Conservation (phyloP, 2,329 filamentous ascomycete genomes). For the Trichoderma arundinaceum region DNA sequence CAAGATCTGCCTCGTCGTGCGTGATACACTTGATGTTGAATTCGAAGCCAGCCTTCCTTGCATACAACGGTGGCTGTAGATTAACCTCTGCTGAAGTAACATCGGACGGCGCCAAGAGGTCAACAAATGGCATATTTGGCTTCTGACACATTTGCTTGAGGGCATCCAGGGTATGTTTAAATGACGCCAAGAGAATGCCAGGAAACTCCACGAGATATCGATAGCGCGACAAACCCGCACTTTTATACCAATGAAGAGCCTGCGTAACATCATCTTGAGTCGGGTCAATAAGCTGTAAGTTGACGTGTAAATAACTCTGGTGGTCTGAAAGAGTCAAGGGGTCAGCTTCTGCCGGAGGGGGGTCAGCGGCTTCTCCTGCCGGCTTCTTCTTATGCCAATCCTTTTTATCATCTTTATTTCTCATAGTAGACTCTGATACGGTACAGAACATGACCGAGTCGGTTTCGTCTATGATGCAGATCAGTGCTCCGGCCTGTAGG, state of each 20-base stretch:
- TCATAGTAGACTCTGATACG: conserved; percentile 41
- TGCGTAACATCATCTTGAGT: conserved; percentile 34
- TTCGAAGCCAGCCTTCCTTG: conserved; percentile 53
- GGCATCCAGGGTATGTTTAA: conserved; percentile 60
- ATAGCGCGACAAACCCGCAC: conserved; percentile 28
- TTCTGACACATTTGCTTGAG: conserved; percentile 58
- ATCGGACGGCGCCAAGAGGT: conserved; percentile 50
- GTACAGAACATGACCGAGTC: conserved; percentile 50
- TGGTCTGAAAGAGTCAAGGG: conserved; percentile 34
- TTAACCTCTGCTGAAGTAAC: conserved; percentile 34
- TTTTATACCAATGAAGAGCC: conserved; percentile 43
- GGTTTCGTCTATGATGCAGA: conserved; percentile 53
- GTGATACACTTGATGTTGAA: conserved; percentile 45
- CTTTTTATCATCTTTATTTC: conserved; percentile 35
- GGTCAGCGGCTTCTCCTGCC: conserved; percentile 32
- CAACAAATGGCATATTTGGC: conserved; percentile 54
- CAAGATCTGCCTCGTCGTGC: conserved; percentile 32
- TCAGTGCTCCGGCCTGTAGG: conserved; percentile 55
- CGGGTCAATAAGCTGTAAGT: conserved; percentile 41
- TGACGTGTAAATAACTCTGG: conserved; percentile 40
- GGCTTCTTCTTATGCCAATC: neutral
- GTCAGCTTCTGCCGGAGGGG: neutral
- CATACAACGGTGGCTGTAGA: conserved; percentile 58
- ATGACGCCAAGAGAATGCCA: conserved; percentile 62
- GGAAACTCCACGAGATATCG: conserved; percentile 64